phyloP scores from a whole-genome alignment of 2,329 filamentous ascomycete genomes.

The Akanthomyces lecanii region DNA sequence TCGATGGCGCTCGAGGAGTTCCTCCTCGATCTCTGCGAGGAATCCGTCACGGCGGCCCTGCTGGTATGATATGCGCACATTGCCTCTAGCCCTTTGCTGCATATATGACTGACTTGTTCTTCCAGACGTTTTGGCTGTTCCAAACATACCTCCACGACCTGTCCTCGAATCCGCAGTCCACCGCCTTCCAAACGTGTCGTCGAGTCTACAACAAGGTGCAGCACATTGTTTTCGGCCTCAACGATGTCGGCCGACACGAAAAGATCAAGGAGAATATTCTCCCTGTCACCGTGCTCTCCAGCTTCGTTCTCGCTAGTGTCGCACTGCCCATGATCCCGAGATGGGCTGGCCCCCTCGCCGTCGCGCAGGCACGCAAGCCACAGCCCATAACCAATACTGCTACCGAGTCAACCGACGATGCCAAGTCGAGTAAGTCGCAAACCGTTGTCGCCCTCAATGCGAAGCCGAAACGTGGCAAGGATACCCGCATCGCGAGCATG shows the following conservation, averaged over 20 bases:
- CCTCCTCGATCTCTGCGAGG: conserved; percentile 78
- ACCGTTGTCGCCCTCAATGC: conserved; percentile 55
- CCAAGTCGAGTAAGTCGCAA: conserved; percentile 61
- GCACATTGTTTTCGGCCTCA: conserved; percentile 76
- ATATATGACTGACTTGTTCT: background rate
- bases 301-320: conserved; percentile 72
- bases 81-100: background rate
- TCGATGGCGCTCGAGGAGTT: conserved; percentile 90
- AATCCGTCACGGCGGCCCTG: conserved; percentile 78
- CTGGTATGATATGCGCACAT: conserved; percentile 50
- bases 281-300: conserved; percentile 75
- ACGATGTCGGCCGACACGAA: conserved; percentile 64
- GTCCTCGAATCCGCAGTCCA: conserved; percentile 67
- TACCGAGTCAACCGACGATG: conserved; percentile 39
- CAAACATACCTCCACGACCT: conserved; percentile 85
- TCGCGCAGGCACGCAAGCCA: conserved; percentile 76
- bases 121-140: conserved; percentile 83
- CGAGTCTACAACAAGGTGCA: conserved; percentile 86
- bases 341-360: conserved; percentile 74
- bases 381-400: conserved; percentile 38
- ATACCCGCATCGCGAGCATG: conserved; percentile 43
- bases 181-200: conserved; percentile 76
- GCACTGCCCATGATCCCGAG: conserved; percentile 70
- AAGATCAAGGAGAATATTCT: conserved; percentile 79
- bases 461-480: conserved; percentile 45